Evolutionary conservation across 2,329 filamentous ascomycete species (phyloP), one percentile per base, ranked within the genome.

Genomic region (Orbilia quercus): DNA sequence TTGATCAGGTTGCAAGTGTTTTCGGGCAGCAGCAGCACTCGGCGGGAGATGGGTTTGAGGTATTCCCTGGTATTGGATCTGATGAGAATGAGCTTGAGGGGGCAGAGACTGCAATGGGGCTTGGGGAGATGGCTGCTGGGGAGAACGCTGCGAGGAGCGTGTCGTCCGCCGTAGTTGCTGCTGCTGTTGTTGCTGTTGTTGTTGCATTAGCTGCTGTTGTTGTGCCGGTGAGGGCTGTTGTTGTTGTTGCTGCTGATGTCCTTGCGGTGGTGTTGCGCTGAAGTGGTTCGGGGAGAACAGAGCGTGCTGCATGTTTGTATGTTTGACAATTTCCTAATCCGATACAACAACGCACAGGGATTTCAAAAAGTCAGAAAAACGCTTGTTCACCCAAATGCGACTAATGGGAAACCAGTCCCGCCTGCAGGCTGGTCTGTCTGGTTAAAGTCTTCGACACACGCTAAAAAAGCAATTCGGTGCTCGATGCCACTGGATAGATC

Each of bases 231-330:
- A 23, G 2, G 51, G 69, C 45, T 47, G 23, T 14, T 34, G 55
- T 25, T 59, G 55, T 38, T 64, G 59, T n/a, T 47, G 40, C 16
- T 59, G 55, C 31, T 57, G 53, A 16, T 57, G 22, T 36, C 59
- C 53, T 45, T 59, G 54, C 16, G 50, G 64, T 23, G 47, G 53
- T 63, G 66, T 57, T 64, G 67, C 25, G 47, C 22, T 55, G 40
- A 42, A 73, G 48, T 66, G 69, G 48, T 60, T 66, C 31, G 54
- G 53, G 7, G 69, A 45, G 55, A 48, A 73, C 69, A 73, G 66
- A 36, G 60, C 60, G 50, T 64, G 69, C 51, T 71, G 66, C 66
- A 71, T 71, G 66, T 71, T 71, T 64, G 66, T 34, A 58, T 16
- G 69, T 73, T 73, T 73, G 60, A 60, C 38, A 54, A 20, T 73